A percentile compares a stretch with the other conserved stretches of the same genome.
phyloP scores from a whole-genome alignment of 169 alveolate species.

The Plasmodium fragile region DNA sequence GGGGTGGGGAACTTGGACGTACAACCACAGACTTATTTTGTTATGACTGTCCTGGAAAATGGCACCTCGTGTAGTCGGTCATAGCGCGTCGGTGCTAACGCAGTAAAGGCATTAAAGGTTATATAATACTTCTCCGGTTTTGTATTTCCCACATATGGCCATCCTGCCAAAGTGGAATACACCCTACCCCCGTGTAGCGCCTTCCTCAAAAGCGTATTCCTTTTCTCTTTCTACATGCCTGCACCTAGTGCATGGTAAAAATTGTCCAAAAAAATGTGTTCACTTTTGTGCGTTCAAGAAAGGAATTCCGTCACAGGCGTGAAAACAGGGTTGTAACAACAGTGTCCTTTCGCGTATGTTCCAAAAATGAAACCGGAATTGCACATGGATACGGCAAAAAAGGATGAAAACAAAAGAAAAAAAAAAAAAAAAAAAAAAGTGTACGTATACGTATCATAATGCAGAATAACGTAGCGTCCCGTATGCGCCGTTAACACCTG shows the following conservation, averaged over 20 bases:
- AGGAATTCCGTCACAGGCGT: not conserved
- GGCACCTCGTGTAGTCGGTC: not conserved
- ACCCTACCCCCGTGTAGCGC: not conserved
- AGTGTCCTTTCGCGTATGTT: not conserved
- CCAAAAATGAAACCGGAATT: not conserved
- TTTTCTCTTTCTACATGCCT: not conserved
- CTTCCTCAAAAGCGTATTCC: not conserved
- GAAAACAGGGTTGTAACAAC: not conserved
- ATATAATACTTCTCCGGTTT: not conserved
- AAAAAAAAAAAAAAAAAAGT: not conserved
- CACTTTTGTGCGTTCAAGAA: not conserved
- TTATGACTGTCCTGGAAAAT: not conserved
- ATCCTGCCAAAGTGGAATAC: not conserved
- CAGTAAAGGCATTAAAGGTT: not conserved
- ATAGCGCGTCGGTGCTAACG: not conserved
- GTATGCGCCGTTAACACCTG: not conserved
- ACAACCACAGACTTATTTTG: not conserved
- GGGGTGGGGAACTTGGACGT: not conserved
- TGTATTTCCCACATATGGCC: not conserved
- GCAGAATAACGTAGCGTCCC: not conserved
- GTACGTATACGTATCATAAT: not conserved
- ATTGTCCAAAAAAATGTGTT: not conserved
- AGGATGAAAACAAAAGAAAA: not conserved
- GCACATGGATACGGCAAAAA: not conserved
- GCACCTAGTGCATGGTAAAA: slow-evolving; percentile 16